Evolutionary conservation across 345 rosid species (phyloP).

Genomic region (rapeseed (Brassica napus)): Da-Ae NC_063436.1:8093001-8093500

Average conservation of each 20-base stretch:
- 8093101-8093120: conserved; percentile 85
- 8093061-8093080: conserved; percentile 65
- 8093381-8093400: no score
- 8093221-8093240: conserved; percentile 70
- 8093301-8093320: conserved; percentile 44
- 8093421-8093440: no score
- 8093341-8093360: no score
- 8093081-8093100: conserved; percentile 86
- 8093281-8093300: conserved; percentile 54
- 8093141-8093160: conserved; percentile 89
- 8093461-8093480: no score
- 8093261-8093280: conserved; percentile 74
- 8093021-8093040: conserved; percentile 79
- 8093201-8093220: conserved; percentile 62
- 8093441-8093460: no score
- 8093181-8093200: conserved; percentile 55
- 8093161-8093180: conserved; percentile 81
- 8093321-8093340: not conserved
- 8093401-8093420: no score
- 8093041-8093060: conserved; percentile 74
- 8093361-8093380: no score
- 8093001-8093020: conserved; percentile 63
- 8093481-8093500: no score
- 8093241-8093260: conserved; percentile 93
- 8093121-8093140: conserved; percentile 61